Base-by-base conservation (phyloP, 345 rosid genomes). In the Sonneratia caseolaris region DNA sequence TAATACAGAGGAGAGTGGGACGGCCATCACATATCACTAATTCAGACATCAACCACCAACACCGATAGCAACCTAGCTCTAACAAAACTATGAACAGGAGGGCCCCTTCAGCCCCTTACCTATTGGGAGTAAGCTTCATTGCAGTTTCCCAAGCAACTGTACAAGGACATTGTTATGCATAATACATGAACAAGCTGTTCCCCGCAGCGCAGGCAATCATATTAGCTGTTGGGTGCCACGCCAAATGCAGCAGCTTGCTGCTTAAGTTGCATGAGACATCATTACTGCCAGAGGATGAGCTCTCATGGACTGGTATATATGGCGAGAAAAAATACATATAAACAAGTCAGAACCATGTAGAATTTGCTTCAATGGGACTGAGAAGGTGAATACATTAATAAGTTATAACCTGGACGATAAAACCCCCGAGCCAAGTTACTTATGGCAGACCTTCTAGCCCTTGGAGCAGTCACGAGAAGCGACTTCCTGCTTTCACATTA, bases 201-300 rank as follows among this genome's bases (percentile, higher is more conserved):
- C 85, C 84, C 45, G 86, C 80, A 51, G 91, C 83, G 76, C 87
- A 85, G 11, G 91, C 93, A 37, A 88, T 81, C 73, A 86, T 57
- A 76, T 81, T 79, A 16, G 76, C 43, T 0, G 77, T 61, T n/a
- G 93, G 91, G 71, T 88, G 90, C 91, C 93, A 88, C 32, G 84
- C 85, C 35, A 85, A 66, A 78, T 81, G 90, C 61, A 81, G 83
- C 80, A 86, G 59, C 86, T 85, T 88, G 53, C 82, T 75, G 72
- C 75, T 80, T 7, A 79, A n/a, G 81, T 82, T 71, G 45, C 64
- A 74, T 10, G 81, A 71, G 48, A 67, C 36, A 3, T 82, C 90
- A 64, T 68, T 64, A 42, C 55, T 37, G 22, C 68, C 70, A 3
- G 77, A 59, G 71, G 79, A 75, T 9, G 80, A 72, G 76, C 66